phyloP scores from a whole-genome alignment of 1,284 basidiomycete species.

The Ustilago lituana region DNA sequence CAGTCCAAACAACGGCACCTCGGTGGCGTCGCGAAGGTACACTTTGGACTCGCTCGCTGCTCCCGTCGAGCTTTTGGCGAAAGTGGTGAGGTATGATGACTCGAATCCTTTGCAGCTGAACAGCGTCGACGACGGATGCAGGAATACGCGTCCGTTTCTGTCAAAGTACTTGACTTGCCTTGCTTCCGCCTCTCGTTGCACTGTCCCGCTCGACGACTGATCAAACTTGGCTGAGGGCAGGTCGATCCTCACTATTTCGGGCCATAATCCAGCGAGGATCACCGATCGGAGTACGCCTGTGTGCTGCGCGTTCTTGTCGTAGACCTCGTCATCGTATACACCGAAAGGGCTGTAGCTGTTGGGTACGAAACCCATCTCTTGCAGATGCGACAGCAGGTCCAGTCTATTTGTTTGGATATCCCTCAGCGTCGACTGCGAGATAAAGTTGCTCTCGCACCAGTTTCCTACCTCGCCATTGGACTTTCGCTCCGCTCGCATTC shows the following conservation, averaged over 20 bases:
- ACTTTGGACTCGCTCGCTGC: constrained; percentile 73
- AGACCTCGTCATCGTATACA: constrained; percentile 65
- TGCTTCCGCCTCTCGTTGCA: constrained; percentile 59
- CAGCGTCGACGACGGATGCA: constrained; percentile 85
- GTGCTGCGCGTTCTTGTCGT: constrained; percentile 50
- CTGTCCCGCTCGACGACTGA: constrained; percentile 57
- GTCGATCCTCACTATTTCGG: constrained; percentile 70
- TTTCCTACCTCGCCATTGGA: constrained; percentile 71
- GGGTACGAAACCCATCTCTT: constrained; percentile 78
- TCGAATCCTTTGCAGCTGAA: constrained; percentile 78
- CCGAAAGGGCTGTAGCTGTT: constrained; percentile 53
- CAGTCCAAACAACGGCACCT: constrained; percentile 85
- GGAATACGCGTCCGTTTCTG: constrained; percentile 74
- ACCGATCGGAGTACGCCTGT: constrained; percentile 53
- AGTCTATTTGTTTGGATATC: constrained; percentile 82
- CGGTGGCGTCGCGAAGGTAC: constrained; percentile 86
- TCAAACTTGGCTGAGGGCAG: constrained; percentile 58
- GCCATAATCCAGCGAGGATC: constrained; percentile 67
- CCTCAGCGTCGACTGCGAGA: constrained; percentile 78
- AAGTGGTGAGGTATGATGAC: constrained; percentile 82
- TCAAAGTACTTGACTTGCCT: constrained; percentile 61
- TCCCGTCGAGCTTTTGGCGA: constrained; percentile 79
- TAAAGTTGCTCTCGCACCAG: constrained; percentile 90
- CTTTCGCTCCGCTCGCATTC: constrained; percentile 72
- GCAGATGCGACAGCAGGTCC: constrained; percentile 80